Evolutionary conservation across 352 stramenopile species (phyloP).

Genomic region (Halophytophthora polymorphica): DNA sequence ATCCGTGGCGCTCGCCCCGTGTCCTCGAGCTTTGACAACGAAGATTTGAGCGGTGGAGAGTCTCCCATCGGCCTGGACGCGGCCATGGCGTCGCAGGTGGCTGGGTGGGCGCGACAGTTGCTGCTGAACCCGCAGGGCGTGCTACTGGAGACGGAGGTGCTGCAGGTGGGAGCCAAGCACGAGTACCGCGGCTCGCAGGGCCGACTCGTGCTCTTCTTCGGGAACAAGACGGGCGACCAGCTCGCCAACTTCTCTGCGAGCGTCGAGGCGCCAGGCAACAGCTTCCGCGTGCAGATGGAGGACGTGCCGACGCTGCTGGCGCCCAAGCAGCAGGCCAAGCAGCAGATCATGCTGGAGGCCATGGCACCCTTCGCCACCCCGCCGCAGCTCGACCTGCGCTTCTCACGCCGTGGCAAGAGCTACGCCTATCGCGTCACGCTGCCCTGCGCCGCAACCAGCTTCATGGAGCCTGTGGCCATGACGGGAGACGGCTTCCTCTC

Average conservation of each 20-base stretch:
- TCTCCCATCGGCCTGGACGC: slow-evolving; percentile 41
- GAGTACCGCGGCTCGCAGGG: slow-evolving; percentile 93
- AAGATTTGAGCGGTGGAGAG: slow-evolving; percentile 15
- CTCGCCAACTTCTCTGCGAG: slow-evolving; percentile 84
- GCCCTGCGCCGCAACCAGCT: slow-evolving; percentile 88
- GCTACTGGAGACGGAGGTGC: slow-evolving; percentile 88
- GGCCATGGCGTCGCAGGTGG: slow-evolving; percentile 41
- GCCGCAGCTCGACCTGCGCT: slow-evolving; percentile 87
- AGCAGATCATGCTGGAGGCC: slow-evolving; percentile 91
- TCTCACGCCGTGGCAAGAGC: slow-evolving; percentile 58
- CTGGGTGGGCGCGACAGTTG: slow-evolving; percentile 80
- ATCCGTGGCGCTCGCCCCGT: slow-evolving; percentile 53
- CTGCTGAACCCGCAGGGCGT: slow-evolving; percentile 90
- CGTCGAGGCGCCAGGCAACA: slow-evolving; percentile 42
- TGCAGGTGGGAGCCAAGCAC: slow-evolving; percentile 96
- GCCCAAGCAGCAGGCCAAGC: slow-evolving; percentile 89
- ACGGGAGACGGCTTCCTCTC: slow-evolving; percentile 91
- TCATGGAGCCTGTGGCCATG: slow-evolving; percentile 92
- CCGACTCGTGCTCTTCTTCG: slow-evolving; percentile 94
- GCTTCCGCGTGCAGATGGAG: slow-evolving; percentile 67
- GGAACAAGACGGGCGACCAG: slow-evolving; percentile 86
- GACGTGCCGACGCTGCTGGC: slow-evolving; percentile 70
- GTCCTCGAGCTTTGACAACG: slow-evolving; percentile 41
- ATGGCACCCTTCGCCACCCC: slow-evolving; percentile 90
- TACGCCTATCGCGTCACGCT: slow-evolving; percentile 76